Base-by-base conservation (phyloP, 495 filamentous ascomycete genomes). In the Amphirosellinia nigrospora region DNA sequence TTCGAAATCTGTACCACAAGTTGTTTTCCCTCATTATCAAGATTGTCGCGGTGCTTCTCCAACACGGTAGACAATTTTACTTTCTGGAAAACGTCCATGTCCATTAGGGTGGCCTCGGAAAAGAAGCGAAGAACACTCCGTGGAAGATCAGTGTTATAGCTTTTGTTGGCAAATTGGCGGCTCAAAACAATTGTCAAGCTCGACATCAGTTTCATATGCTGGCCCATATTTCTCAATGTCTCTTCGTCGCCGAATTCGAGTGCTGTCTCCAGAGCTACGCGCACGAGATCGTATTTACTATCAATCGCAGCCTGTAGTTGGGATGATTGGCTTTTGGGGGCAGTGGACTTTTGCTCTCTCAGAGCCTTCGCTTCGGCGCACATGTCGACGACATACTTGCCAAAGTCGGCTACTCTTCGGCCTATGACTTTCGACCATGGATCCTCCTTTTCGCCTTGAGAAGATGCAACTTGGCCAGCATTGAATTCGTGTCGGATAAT, bases 41-140 rank as follows among this genome's bases (percentile, higher is more conserved):
- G 91, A 67, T 88, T 88, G 76, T 91, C 92, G 30, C 86, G 80
- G 53, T 92, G 88, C 59, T 88, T 86, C 5, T 87, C 86, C 3
- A 89, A 78, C 15, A 91, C 77, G 64, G 88, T 89, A 36, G 87
- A 83, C 46, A 96, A 82, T 72, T 94, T 94, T 23, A 89, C 88
- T 67, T 86, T 89, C 63, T 88, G 84, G 26, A 74, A 68, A 15
- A 69, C 64, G 3, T 69, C 71, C 10, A 64, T 55, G 11, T 74
- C 69, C 41, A 76, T 67, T 0, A 71, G 69, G 11, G 87, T 83
- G 73, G 92, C 91, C 11, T 83, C 83, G 0, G 86, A 80, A 70
- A 95, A 82, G 34, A 95, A 79, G 75, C 87, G 88, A 1, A 96
- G 84, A 26, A 93, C 87, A 26, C 85, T 88, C 48, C 87, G 83